phyloP scores from a whole-genome alignment of 192 early-diverging fungal species.

The Geranomyces variabilis region DNA sequence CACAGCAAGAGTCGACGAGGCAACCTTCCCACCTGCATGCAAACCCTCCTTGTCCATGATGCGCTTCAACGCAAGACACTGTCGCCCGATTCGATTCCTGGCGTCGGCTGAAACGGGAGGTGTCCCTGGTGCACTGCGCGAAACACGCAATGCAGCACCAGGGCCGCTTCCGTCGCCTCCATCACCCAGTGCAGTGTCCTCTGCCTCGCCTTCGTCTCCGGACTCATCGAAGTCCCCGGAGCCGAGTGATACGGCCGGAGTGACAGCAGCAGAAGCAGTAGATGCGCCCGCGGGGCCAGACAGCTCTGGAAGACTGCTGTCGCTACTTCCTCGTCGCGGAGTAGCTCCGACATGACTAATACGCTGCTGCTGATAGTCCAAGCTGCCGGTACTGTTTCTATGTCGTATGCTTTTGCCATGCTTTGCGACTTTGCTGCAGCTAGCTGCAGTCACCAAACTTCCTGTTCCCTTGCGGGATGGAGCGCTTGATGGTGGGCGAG shows the following conservation, averaged over 20 bases:
- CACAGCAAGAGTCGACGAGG: background rate
- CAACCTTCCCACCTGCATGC: slow-evolving; percentile 17
- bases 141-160: background rate
- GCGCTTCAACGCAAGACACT: slow-evolving; percentile 51
- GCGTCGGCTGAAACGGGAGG: slow-evolving; percentile 30
- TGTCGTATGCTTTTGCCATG: background rate
- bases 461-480: background rate
- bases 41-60: slow-evolving; percentile 53
- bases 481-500: slow-evolving; percentile 2
- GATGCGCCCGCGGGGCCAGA: background rate
- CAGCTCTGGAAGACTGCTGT: slow-evolving; percentile 18
- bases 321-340: slow-evolving; percentile 7
- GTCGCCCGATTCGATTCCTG: slow-evolving; percentile 33
- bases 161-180: background rate
- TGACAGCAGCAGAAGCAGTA: background rate
- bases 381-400: slow-evolving; percentile 4
- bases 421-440: background rate
- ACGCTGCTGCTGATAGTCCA: background rate
- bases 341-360: background rate
- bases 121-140: slow-evolving; percentile 12
- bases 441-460: background rate
- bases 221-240: background rate
- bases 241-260: too few species aligned
- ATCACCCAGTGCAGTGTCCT: background rate
- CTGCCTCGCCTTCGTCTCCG: background rate